Evolutionary conservation across 2,329 filamentous ascomycete genomes (phyloP), one percentile per base, ranked within the genome.

Genomic region (Bipolaris cookei): DNA sequence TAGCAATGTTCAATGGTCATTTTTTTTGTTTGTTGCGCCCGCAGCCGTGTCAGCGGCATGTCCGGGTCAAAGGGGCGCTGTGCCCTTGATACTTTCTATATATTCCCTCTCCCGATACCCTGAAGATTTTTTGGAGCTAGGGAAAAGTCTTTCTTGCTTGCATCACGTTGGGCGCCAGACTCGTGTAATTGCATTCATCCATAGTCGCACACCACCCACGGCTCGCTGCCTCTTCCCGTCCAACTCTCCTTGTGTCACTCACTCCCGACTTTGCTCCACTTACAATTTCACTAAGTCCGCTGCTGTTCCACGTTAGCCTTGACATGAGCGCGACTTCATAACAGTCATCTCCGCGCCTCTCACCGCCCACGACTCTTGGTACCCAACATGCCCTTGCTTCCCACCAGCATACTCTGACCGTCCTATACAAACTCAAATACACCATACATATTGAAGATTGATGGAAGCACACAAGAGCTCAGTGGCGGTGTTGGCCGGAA

Each of bases 391-490:
- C 61, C 46, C 56, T 23, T 47, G 39, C 44, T 58, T 65, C 60
- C 25, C 20, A 30, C 57, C 69, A 59, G 66, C 51, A 59, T 28
- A 58, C 46, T 47, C 51, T 50, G 43, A 56, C 39, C 30, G 45
- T 37, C 47, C 41, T 49, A 62, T 38, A 51, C 51, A 58, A 38
- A 56, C 47, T 38, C 44, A 32, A 41, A 37, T 28, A 56, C 48
- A 52, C 48, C 32, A 47, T 41, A 57, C 20, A 47, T 30, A 46
- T 35, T 42, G 43, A 28, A 56, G 46, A 53, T 58, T 34, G 34
- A 75, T 76, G 73, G 73, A 74, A 58, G 54, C 72, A 51, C 60
- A 69, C 52, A 59, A 71, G 62, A 66, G 66, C 56, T 57, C 72
- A 46, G 67, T 68, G 51, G 58, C 65, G 62, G 70, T 68, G 69